Base-by-base conservation (phyloP, 2,329 filamentous ascomycete genomes). In the Fusarium palustre region DNA sequence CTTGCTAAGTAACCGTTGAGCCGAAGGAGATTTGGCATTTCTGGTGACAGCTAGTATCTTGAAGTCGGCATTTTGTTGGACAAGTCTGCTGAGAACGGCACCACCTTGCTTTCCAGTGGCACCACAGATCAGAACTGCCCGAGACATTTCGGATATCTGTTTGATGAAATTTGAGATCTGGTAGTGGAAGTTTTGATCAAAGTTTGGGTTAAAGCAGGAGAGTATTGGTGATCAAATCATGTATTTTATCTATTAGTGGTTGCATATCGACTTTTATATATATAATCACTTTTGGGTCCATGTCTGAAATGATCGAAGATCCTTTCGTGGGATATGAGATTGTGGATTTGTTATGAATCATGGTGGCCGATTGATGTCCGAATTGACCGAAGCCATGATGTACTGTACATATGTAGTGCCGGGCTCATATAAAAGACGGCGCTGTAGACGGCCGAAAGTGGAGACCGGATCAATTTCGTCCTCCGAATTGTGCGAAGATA, bases 1-100 rank as follows among this genome's bases (percentile, higher is more conserved):
- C 58, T 82, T 79, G 12, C 78, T 60, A 3, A 77, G 71, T 4
- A 89, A 82, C 18, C 78, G 79, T 72, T 87, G 80, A 1, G 88
- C 86, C 3, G 81, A 81, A 1, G 77, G 49, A 0, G 86, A 88
- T n/a, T 77, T 74, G 1, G 82, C 71, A 70, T 90, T 82, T 64
- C 89, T 86, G 4, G 88, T 90, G 24, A 91, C 80, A 9, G 88
- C 89, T 18, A 89, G 81, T 54, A 91, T 86, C 15, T 83, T 80
- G 62, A 84, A 83, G 68, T 76, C 64, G 47, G 76, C 69, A n/a
- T 79, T 71, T 7, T 73, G 60, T 24, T 71, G 70, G 22, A 79
- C 39, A 10, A 81, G 69, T 13, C 68, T 69, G 28, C 69, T 71
- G 41, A 81, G 75, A 24, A 79, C 73, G 30, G 79, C 77, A 22